phyloP scores from a whole-genome alignment of 352 stramenopile species.

The Phytophthora uliginosa region DNA sequence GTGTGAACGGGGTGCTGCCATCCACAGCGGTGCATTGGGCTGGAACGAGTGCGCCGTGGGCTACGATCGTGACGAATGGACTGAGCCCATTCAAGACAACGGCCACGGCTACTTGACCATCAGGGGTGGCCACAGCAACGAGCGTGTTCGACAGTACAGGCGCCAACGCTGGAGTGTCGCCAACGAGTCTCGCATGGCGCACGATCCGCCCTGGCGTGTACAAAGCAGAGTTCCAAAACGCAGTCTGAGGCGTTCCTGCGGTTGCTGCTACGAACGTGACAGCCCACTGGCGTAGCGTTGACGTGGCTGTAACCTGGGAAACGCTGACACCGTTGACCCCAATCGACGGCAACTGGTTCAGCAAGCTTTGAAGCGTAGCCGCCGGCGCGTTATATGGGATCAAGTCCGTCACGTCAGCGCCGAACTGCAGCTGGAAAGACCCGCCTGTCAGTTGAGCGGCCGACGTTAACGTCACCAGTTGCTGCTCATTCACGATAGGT shows the following conservation, averaged over 20 bases:
- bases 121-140: constrained; percentile 41
- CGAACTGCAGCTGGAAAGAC: constrained; percentile 79
- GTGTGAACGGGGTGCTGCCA: constrained; percentile 62
- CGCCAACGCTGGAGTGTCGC: constrained; percentile 52
- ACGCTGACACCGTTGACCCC: constrained; percentile 52
- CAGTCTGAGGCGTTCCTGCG: constrained; percentile 52
- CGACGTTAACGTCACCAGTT: constrained; percentile 69
- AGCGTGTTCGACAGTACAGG: constrained; percentile 42
- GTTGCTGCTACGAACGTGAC: constrained; percentile 71
- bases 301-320: constrained; percentile 14
- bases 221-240: constrained; percentile 74
- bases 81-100: constrained; percentile 55
- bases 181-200: constrained; percentile 58
- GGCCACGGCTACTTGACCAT: constrained; percentile 19
- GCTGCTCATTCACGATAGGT: constrained; percentile 75
- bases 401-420: constrained; percentile 61
- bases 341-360: constrained; percentile 80
- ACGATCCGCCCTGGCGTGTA: constrained; percentile 63
- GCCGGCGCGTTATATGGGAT: constrained; percentile 78
- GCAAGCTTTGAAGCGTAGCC: constrained; percentile 67
- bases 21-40: constrained; percentile 78
- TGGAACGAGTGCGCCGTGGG: constrained; percentile 69
- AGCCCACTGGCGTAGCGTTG: constrained; percentile 52
- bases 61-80: constrained; percentile 66
- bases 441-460: constrained; percentile 49